Percentiles rank a stretch among this genome's conserved stretches.
Evolutionary conservation across 768 basidiomycete species (phyloP).

Genomic region (Hemileccinum rubropunctum): DNA sequence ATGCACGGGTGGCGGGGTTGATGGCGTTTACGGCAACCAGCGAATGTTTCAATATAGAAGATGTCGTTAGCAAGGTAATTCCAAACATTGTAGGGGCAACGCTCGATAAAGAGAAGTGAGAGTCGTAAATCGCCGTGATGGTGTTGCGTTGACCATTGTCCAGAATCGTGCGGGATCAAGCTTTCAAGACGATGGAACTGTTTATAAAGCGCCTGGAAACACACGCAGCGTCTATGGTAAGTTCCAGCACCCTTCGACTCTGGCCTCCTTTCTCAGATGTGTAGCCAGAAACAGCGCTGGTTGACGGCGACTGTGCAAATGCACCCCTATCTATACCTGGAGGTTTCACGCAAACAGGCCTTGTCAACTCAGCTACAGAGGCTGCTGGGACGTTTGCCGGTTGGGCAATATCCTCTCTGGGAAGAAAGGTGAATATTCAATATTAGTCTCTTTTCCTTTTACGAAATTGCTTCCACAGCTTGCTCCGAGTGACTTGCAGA

Average conservation of each 20-base stretch:
- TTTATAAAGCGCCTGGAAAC: slow-evolving; percentile 82
- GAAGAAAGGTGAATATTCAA: slow-evolving; percentile 59
- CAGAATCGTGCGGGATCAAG: slow-evolving; percentile 93
- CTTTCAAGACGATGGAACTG: slow-evolving; percentile 88
- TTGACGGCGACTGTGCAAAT: slow-evolving; percentile 38
- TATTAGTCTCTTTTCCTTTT: background rate
- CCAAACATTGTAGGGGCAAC: slow-evolving; percentile 78
- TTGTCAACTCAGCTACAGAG: slow-evolving; percentile 86
- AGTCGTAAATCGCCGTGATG: background rate
- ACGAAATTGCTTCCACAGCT: slow-evolving; percentile 42
- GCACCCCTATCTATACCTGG: slow-evolving; percentile 27
- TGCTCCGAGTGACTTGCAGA: slow-evolving; percentile 69
- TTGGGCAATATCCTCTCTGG: slow-evolving; percentile 92
- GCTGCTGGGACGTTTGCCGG: slow-evolving; percentile 91
- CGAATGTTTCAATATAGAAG: slow-evolving; percentile 86
- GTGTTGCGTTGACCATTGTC: background rate
- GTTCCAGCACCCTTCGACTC: slow-evolving; percentile 16
- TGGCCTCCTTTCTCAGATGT: background rate
- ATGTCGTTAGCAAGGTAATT: slow-evolving; percentile 86
- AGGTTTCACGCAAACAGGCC: slow-evolving; percentile 30
- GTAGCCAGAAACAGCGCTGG: slow-evolving; percentile 56
- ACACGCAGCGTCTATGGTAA: slow-evolving; percentile 81
- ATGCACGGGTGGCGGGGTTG: slow-evolving; percentile 88
- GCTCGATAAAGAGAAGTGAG: slow-evolving; percentile 92
- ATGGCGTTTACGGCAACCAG: slow-evolving; percentile 96